A percentile compares a stretch with the other conserved stretches of the same genome.
These are phyloP conservation scores for Clitopilus passeckerianus DNA, from an alignment of 768 basidiomycete species.

Conservation along the genomic window DNA sequence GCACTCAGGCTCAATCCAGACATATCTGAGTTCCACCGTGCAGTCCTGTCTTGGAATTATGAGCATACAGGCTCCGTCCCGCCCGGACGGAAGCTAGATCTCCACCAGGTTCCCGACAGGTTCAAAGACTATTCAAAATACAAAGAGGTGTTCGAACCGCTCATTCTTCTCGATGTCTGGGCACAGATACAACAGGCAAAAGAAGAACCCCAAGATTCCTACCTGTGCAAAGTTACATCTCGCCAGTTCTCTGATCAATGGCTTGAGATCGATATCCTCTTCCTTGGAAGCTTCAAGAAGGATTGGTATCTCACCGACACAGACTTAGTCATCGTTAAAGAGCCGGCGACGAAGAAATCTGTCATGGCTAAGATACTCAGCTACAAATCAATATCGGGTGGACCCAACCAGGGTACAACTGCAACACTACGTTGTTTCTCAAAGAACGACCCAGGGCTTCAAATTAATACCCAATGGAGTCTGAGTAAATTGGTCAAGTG, in stretches of 20 bases:
- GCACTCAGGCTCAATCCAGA: constrained; percentile 79
- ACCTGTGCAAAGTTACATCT: constrained; percentile 60
- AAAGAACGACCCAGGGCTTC: constrained; percentile 53
- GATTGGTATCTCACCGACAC: constrained; percentile 78
- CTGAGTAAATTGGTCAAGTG: constrained; percentile 83
- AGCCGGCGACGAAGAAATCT: constrained; percentile 44
- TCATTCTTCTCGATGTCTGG: constrained; percentile 89
- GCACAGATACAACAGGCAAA: constrained; percentile 78
- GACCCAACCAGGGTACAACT: constrained; percentile 49
- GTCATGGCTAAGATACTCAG: constrained; percentile 63
- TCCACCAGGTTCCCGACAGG: constrained; percentile 50
- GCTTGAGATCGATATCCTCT: constrained; percentile 69
- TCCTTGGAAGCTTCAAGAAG: constrained; percentile 53
- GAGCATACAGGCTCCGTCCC: constrained; percentile 60
- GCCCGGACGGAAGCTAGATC: constrained; percentile 38
- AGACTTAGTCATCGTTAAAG: constrained; percentile 78
- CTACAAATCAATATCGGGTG: constrained; percentile 30
- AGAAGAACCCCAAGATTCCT: constrained; percentile 50
- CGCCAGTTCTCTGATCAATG: constrained; percentile 78
- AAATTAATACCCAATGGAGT: constrained; percentile 63
- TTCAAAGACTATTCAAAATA: constrained; percentile 71
- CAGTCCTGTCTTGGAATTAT: constrained; percentile 85
- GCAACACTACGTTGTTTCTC: constrained; percentile 55
- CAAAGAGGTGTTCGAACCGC: constrained; percentile 71
- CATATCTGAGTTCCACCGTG: constrained; percentile 69